Conservation (phyloP, 176 grass and related monocot genomes). For the Dactylis glomerata region DNA sequence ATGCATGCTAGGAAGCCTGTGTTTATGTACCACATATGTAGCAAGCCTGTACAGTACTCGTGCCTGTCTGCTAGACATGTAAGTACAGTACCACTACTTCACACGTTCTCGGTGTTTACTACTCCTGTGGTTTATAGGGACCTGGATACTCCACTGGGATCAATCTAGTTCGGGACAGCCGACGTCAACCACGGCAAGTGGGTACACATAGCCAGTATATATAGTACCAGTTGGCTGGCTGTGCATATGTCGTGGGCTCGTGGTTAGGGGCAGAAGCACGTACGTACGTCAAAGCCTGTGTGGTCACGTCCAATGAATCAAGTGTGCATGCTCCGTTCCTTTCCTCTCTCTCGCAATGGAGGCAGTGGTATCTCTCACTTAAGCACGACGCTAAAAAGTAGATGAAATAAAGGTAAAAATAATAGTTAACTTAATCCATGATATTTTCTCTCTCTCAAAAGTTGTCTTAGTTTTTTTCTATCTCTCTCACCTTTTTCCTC, state of each 20-base stretch:
- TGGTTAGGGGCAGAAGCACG: not conserved
- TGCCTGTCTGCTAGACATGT: not conserved
- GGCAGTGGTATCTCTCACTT: no score
- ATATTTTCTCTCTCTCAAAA: no score
- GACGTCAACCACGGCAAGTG: not conserved
- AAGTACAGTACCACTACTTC: not conserved
- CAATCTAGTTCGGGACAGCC: not conserved
- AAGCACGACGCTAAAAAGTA: no score
- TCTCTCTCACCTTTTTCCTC: no score
- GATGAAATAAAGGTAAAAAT: no score
- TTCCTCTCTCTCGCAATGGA: no score
- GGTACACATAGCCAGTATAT: not conserved
- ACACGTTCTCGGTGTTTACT: not conserved
- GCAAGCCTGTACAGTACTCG: not conserved
- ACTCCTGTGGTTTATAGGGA: not conserved
- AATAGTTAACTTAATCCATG: no score
- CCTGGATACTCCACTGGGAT: not conserved
- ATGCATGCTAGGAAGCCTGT: no score
- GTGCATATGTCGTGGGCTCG: not conserved
- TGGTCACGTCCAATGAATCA: no score
- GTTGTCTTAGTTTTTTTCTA: no score
- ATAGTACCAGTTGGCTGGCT: not conserved
- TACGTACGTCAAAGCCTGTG: no score
- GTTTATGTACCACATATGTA: not conserved
- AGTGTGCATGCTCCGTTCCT: no score